phyloP scores from a whole-genome alignment of 768 basidiomycete genomes.

The Termitomyces sp. region DNA sequence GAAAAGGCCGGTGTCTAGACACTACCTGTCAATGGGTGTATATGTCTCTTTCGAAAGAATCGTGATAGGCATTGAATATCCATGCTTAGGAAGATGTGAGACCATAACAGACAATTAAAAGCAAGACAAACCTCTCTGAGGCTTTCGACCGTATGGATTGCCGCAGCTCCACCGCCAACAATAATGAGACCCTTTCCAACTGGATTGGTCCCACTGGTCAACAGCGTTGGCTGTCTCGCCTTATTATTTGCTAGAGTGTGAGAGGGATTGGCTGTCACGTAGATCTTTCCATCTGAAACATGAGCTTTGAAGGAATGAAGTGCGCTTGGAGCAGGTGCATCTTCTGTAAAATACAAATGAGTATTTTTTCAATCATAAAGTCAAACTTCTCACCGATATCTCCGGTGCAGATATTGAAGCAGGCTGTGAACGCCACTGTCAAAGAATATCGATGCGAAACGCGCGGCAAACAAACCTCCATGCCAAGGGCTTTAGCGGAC shows the following conservation, averaged over 20 bases:
- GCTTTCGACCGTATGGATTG: conserved; percentile 73
- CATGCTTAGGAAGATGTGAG: conserved; percentile 42
- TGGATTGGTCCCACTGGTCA: conserved; percentile 38
- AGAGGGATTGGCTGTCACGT: conserved; percentile 64
- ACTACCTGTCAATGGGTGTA: conserved; percentile 78
- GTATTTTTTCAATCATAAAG: background rate
- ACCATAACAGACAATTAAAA: background rate
- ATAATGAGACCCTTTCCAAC: conserved; percentile 68
- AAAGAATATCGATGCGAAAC: background rate
- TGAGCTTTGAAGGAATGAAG: conserved; percentile 73
- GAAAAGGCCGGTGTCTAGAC: background rate
- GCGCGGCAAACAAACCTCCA: conserved; percentile 47
- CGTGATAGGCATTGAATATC: conserved; percentile 72
- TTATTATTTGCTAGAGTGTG: conserved; percentile 63
- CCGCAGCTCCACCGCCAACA: conserved; percentile 80
- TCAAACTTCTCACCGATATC: conserved; percentile 56
- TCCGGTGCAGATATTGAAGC: conserved; percentile 82
- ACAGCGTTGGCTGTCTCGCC: conserved; percentile 53
- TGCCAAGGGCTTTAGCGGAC: conserved; percentile 66
- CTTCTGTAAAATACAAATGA: conserved; percentile 46
- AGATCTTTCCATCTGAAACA: conserved; percentile 66
- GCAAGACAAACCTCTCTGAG: conserved; percentile 60
- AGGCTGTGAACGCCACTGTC: conserved; percentile 40
- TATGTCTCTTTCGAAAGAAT: conserved; percentile 75
- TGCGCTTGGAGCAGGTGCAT: conserved; percentile 78